Percentiles rank a stretch among this genome's conserved stretches.
These are phyloP conservation scores for Penicillium psychrofluorescens DNA, from an alignment of 495 filamentous ascomycete genomes.

Conservation along the genomic window DNA sequence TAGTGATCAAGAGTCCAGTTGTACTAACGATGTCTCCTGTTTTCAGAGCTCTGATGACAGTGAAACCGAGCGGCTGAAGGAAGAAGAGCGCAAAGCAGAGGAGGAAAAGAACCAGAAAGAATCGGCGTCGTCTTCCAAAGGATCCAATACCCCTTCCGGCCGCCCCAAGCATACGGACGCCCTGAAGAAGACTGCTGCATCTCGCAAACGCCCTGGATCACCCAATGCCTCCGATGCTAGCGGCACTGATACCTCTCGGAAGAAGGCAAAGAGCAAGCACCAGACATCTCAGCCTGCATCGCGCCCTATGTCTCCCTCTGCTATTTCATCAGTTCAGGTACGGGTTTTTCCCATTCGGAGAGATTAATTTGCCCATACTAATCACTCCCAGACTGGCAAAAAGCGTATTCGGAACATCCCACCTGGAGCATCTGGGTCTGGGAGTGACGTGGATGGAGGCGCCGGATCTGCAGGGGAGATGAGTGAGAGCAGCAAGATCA, in stretches of 20 bases:
- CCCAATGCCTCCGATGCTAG: slow-evolving; percentile 82
- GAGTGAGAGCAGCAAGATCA: slow-evolving; percentile 63
- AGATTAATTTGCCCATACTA: slow-evolving; percentile 1
- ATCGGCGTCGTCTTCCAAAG: slow-evolving; percentile 58
- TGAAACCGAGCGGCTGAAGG: slow-evolving; percentile 49
- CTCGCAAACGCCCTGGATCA: slow-evolving; percentile 79
- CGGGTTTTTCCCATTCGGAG: slow-evolving; percentile 3
- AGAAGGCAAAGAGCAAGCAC: slow-evolving; percentile 76
- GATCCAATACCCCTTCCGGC: slow-evolving; percentile 68
- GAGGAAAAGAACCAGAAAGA: slow-evolving; percentile 52
- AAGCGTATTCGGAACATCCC: slow-evolving; percentile 39
- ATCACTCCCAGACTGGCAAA: slow-evolving; percentile 29
- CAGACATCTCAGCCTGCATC: slow-evolving; percentile 39
- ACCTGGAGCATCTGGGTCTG: slow-evolving; percentile 49
- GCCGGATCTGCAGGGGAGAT: slow-evolving; percentile 58
- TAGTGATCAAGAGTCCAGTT: background rate
- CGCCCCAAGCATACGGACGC: slow-evolving; percentile 41
- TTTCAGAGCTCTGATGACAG: slow-evolving; percentile 36
- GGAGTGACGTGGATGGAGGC: slow-evolving; percentile 74
- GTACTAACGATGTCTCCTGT: background rate
- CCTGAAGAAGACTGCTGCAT: slow-evolving; percentile 49
- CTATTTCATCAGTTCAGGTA: slow-evolving; percentile 25
- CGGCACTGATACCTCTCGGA: slow-evolving; percentile 80
- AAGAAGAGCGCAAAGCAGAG: slow-evolving; percentile 65
- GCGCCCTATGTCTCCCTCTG: slow-evolving; percentile 43